Conservation (phyloP, 495 filamentous ascomycete species). For the Rhizodiscina lignyota region DNA sequence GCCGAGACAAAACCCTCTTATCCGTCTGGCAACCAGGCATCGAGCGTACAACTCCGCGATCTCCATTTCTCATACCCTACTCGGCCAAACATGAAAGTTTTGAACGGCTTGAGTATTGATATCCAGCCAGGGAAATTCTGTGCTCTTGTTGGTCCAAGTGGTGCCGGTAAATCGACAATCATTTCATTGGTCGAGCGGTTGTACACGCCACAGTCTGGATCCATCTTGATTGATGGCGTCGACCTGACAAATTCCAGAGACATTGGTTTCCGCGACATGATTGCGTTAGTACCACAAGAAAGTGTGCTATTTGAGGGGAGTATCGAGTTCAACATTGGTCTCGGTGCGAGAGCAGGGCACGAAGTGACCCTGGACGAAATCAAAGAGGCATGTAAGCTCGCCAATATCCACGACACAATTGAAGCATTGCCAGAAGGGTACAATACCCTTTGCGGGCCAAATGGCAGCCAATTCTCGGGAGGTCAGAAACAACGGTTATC, state of each 20-base stretch:
- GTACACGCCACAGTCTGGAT: constrained; percentile 21
- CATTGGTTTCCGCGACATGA: constrained; percentile 2
- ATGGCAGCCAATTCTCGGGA: constrained; percentile 6
- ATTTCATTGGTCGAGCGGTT: constrained; percentile 32
- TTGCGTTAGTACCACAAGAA: constrained; percentile 11
- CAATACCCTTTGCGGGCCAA: not conserved
- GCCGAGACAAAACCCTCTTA: constrained; percentile 1
- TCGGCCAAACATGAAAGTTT: constrained; percentile 23
- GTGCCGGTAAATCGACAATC: constrained; percentile 38
- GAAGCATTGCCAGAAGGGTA: constrained; percentile 2
- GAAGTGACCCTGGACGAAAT: constrained; percentile 7
- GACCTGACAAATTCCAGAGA: not conserved
- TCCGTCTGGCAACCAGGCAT: not conserved
- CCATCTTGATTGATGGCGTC: constrained; percentile 6
- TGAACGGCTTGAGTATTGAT: constrained; percentile 25
- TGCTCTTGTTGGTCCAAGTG: constrained; percentile 42
- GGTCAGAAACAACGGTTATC: constrained; percentile 11
- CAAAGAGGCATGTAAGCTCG: constrained; percentile 12
- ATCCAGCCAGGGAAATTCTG: constrained; percentile 32
- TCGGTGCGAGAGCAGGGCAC: constrained; percentile 1
- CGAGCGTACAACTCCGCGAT: constrained; percentile 31
- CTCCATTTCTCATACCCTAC: constrained; percentile 41
- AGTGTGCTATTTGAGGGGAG: constrained; percentile 9
- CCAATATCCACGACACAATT: constrained; percentile 9
- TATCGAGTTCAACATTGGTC: constrained; percentile 8